Base-by-base conservation (phyloP, 2,329 filamentous ascomycete genomes). In the Aspergillus jensenii region DNA sequence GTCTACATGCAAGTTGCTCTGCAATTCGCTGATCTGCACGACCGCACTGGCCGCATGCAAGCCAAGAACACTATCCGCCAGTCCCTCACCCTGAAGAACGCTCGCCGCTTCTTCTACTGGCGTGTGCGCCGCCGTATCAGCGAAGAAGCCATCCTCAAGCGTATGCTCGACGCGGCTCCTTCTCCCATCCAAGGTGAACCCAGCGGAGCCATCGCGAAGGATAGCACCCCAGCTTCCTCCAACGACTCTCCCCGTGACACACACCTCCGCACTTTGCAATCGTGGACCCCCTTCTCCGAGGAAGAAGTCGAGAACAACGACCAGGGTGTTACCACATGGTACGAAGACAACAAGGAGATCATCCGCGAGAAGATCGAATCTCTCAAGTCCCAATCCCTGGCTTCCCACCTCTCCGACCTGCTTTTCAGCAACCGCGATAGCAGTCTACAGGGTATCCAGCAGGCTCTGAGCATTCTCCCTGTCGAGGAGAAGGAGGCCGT, bases 51-150 rank as follows among this genome's bases (percentile, higher is more conserved):
- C 59, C 91, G 95, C 78, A 99, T 99, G 95, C 87, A 96, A 81
- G 95, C 95, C 77, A 99, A 99, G 87, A 90, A 92, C 62, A 88
- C 90, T 57, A 96, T 99, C 70, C 91, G 95, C 62, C 85, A 90
- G 68, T 80, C 87, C 12, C 84, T 99, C 41, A 85, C 89, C 70
- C 98, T 93, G 95, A 83, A 86, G 74, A 90, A 96, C 68, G 88
- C 93, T 9, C 89, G 95, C 65, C 89, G 93, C 72, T 98, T 95
- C 90, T 98, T 99, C 84, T 99, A 98, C 89, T 99, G 96, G 95
- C 93, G 95, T 78, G 88, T 97, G 62, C 93, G 96, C 77, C 90
- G 95, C 74, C 87, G 95, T 79, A 84, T 99, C 73, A 98, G 96
- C 78, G 95, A 99, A 81, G 95, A 99, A 80, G 91, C 96, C 77